Base-by-base conservation (phyloP, 257 asterid species). In the Pogostemon cablin region DNA sequence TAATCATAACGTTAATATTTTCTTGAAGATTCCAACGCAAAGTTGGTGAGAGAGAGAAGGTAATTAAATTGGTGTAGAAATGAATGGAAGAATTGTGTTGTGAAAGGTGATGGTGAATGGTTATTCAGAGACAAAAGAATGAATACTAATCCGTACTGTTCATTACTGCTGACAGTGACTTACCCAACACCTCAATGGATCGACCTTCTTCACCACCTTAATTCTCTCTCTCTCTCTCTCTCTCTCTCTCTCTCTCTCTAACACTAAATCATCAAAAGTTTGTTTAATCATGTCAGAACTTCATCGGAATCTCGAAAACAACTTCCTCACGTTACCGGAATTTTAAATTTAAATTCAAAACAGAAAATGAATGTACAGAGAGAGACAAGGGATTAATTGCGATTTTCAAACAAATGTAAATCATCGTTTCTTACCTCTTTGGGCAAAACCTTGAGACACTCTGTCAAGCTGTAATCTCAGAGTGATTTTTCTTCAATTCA, bases 71-170 rank as follows among this genome's bases (percentile, higher is more conserved):
- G 9, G 2, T 54, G 68, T 62, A 47, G 59, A 62, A 81, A 81
- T 75, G 71, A 75, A 78, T 77, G 85, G 73, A 67, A 50, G 61
- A 65, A 35, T 73, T 89, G 88, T 85, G 86, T 78, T 75, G 25
- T 80, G 89, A 83, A 79, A 86, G 81, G 80, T 74, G 75, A 60
- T 34, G 67, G 65, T 85, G 84, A 71, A 72, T 75, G 80, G 78
- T 70, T 77, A 62, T 40, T 74, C 72, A 83, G 88, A 84, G 88
- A 84, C 82, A 81, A 77, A 81, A 60, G 68, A 77, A 77, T 70
- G 65, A 73, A 67, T 35, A 65, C 35, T 5, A 73, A 72, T 68
- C 67, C 77, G 68, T 76, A 81, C 72, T 69, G 59, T 72, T 65
- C 69, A 17, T 9, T 67, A 80, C 76, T 80, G 69, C 49, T 76